phyloP scores from a whole-genome alignment of 495 filamentous ascomycete species.

The Aspergillus homomorphus region DNA sequence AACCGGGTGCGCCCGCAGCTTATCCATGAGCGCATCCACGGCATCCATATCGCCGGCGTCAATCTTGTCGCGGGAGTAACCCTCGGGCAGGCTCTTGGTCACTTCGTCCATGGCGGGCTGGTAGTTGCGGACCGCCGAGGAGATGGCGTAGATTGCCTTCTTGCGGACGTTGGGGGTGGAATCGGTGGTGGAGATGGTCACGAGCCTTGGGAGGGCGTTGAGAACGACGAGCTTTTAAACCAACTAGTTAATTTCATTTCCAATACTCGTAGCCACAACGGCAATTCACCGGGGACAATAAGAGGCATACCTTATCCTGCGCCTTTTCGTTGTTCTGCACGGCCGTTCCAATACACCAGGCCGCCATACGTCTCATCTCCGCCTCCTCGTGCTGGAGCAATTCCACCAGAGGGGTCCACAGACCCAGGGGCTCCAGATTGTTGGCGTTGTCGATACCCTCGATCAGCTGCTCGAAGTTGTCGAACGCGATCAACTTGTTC shows the following conservation, averaged over 20 bases:
- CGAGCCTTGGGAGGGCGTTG: slow-evolving; percentile 67
- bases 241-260: too few relatives aligned
- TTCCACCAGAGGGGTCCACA: slow-evolving; percentile 77
- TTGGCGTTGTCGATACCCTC: slow-evolving; percentile 95
- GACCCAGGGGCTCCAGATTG: slow-evolving; percentile 69
- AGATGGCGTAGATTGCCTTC: slow-evolving; percentile 86
- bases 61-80: slow-evolving; percentile 53
- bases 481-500: slow-evolving; percentile 82
- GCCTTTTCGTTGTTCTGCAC: slow-evolving; percentile 90
- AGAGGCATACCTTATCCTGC: slow-evolving; percentile 64
- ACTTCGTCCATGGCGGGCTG: slow-evolving; percentile 66
- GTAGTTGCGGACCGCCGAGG: slow-evolving; percentile 78
- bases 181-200: slow-evolving; percentile 60
- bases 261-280: too few relatives aligned
- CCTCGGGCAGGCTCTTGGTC: slow-evolving; percentile 61
- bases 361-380: slow-evolving; percentile 75
- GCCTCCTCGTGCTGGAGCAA: slow-evolving; percentile 64
- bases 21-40: slow-evolving; percentile 69
- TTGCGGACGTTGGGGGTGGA: slow-evolving; percentile 63
- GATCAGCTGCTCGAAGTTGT: slow-evolving; percentile 92
- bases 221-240: slow-evolving; percentile 64
- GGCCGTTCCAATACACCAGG: slow-evolving; percentile 90
- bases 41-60: slow-evolving; percentile 84
- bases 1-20: slow-evolving; percentile 53
- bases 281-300: not conserved